Conservation (phyloP, 768 basidiomycete genomes). For the Clitopilus hobsonii region DNA sequence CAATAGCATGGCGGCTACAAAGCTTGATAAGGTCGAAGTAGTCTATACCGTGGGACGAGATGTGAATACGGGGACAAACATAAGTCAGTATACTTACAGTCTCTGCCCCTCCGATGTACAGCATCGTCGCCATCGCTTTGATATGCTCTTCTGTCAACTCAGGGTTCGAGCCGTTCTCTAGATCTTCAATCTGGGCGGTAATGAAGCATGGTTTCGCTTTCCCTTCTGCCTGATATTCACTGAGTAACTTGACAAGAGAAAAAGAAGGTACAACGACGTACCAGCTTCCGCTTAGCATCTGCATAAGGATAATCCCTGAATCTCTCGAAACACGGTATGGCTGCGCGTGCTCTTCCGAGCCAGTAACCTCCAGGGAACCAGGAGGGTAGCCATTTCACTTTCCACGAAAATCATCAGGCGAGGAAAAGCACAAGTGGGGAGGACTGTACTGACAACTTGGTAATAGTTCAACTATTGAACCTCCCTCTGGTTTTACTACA, state of each 20-base stretch:
- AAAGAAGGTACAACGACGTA: constrained; percentile 1
- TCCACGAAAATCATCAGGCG: background rate
- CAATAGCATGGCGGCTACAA: constrained; percentile 25
- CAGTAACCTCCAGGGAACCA: constrained; percentile 18
- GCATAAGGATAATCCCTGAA: constrained; percentile 9
- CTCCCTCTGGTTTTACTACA: background rate
- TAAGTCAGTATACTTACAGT: constrained; percentile 7
- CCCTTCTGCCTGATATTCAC: constrained; percentile 10
- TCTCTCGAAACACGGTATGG: background rate
- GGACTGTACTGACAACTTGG: constrained; percentile 10
- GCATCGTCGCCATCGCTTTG: constrained; percentile 8
- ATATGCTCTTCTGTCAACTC: constrained; percentile 8
- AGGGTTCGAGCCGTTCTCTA: constrained; percentile 4
- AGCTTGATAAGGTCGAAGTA: constrained; percentile 12
- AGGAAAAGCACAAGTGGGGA: constrained; percentile 1
- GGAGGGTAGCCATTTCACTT: constrained; percentile 12
- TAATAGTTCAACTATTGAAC: constrained; percentile 10
- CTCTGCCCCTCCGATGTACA: constrained; percentile 14
- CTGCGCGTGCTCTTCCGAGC: constrained; percentile 8
- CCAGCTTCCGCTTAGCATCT: constrained; percentile 11
- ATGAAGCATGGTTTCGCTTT: constrained; percentile 15
- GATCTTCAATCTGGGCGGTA: constrained; percentile 11
- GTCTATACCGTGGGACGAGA: constrained; percentile 10
- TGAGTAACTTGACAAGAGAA: background rate
- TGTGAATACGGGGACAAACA: background rate